Percentiles rank a stretch among this genome's conserved stretches.
Conservation (phyloP, 2,329 filamentous ascomycete species). For the Pochonia chlamydosporia region DNA sequence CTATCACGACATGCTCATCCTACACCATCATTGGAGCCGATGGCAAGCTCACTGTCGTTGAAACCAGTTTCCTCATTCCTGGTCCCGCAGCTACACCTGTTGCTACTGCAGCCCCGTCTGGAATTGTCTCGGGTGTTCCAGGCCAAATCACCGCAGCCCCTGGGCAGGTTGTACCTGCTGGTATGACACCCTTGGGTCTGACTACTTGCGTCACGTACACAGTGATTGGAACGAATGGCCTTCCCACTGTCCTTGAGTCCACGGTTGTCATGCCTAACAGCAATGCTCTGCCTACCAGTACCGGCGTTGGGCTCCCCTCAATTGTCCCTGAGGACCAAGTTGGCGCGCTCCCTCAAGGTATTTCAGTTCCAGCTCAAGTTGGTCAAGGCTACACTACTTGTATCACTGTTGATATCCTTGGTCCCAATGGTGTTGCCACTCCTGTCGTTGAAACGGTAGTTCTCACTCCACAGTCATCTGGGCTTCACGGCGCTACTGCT, state of each 20-base stretch:
- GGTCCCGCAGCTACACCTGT: slow-evolving; percentile 11
- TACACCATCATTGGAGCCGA: slow-evolving; percentile 21
- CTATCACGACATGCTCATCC: slow-evolving; percentile 20
- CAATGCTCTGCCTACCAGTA: slow-evolving; percentile 14
- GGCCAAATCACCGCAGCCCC: slow-evolving; percentile 13
- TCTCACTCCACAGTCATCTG: slow-evolving; percentile 11
- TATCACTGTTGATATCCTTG: slow-evolving; percentile 25
- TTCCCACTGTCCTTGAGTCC: slow-evolving; percentile 23
- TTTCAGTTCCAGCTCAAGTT: slow-evolving; percentile 10
- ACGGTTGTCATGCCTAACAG: slow-evolving; percentile 22
- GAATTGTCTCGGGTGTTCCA: slow-evolving; percentile 18
- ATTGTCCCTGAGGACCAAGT: slow-evolving; percentile 10
- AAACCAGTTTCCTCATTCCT: slow-evolving; percentile 19
- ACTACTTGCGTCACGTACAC: slow-evolving; percentile 26
- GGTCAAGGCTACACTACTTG: slow-evolving; percentile 18
- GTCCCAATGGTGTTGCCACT: slow-evolving; percentile 25
- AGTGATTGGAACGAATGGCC: slow-evolving; percentile 20
- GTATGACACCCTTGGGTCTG: slow-evolving; percentile 8
- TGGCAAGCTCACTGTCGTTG: slow-evolving; percentile 22
- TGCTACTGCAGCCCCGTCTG: slow-evolving; percentile 7
- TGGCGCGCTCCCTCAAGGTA: slow-evolving; percentile 13
- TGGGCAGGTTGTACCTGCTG: slow-evolving; percentile 1
- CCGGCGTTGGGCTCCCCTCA: slow-evolving; percentile 12
- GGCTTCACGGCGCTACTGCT: slow-evolving; percentile 6
- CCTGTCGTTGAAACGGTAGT: slow-evolving; percentile 21